phyloP scores from a whole-genome alignment of 2,329 filamentous ascomycete genomes.

The Phialophora verrucosa region DNA sequence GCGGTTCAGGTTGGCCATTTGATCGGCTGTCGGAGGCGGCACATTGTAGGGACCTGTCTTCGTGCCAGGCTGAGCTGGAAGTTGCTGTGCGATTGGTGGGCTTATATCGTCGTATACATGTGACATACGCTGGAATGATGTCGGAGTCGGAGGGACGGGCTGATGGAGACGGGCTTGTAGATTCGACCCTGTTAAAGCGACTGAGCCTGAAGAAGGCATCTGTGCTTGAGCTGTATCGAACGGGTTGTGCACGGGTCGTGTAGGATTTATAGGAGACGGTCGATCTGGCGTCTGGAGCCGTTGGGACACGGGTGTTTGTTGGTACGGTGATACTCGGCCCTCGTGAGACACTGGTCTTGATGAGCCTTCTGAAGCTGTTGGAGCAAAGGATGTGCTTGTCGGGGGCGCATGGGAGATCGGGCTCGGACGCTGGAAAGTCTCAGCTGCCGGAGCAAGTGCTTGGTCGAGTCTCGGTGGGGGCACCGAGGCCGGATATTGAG shows the following conservation, averaged over 20 bases:
- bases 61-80: neutral
- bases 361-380: slow-evolving; percentile 23
- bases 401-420: slow-evolving; percentile 10
- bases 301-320: slow-evolving; percentile 25
- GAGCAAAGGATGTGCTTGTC: slow-evolving; percentile 12
- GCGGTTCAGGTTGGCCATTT: slow-evolving; percentile 36
- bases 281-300: slow-evolving; percentile 18
- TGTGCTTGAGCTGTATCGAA: slow-evolving; percentile 11
- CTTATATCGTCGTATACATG: slow-evolving; percentile 7
- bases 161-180: slow-evolving; percentile 43
- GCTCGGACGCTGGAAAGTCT: slow-evolving; percentile 7
- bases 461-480: neutral
- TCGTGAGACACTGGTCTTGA: slow-evolving; percentile 33
- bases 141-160: slow-evolving; percentile 42
- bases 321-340: slow-evolving; percentile 26
- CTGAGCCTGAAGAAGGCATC: slow-evolving; percentile 21
- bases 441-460: neutral
- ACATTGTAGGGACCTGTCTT: slow-evolving; percentile 15
- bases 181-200: slow-evolving; percentile 42
- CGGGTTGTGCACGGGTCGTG: slow-evolving; percentile 11
- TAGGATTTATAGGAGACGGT: slow-evolving; percentile 23
- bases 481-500: slow-evolving; percentile 12
- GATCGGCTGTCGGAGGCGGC: slow-evolving; percentile 29
- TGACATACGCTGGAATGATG: slow-evolving; percentile 18
- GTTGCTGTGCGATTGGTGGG: slow-evolving; percentile 9